Evolutionary conservation across 345 rosid species (phyloP), one percentile per base, ranked within the genome.

Genomic region (Clarkia xantiana): DNA sequence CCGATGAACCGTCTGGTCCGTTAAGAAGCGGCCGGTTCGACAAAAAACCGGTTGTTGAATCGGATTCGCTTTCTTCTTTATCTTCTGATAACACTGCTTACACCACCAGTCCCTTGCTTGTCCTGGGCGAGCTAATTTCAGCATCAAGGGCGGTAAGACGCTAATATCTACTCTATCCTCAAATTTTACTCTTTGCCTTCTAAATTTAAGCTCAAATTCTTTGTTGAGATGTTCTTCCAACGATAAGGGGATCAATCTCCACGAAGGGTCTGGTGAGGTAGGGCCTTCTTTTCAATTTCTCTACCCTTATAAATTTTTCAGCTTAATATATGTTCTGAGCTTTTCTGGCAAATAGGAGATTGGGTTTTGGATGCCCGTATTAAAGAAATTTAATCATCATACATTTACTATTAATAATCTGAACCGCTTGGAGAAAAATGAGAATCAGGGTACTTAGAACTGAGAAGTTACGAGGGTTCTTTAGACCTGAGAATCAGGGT

Each of bases 211-310:
- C 53, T 60, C 57, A 58, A 49, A 20, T 39, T 55, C 65, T 55
- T 58, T 72, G 53, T 40, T 54, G 55, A 49, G 43, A 49, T 62
- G 76, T 60, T 59, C 51, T 50, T 77, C 70, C 68, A 49, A 19
- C 50, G 63, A 66, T 47, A 53, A 62, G 44, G 58, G 56, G 47
- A 45, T 29, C 36, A 29, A 29, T 5, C 36, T 63, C 39, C 62
- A 69, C 34, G 34, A 65, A 45, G 52, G 62, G 44, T 42, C 51
- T 39, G 42, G 16, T 53, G 53, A 40, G 58, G 64, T 46, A 47
- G 15, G 18, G 6, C 48, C 6, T 16, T 13, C 23, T 3, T 19
- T 34, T 18, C 15, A 12, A 34, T 45, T 11, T 43, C 51, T 25
- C 43, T 45, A 16, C 13, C 6, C 22, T 12, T 10, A 13, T 16